phyloP scores from a whole-genome alignment of 306 rosid genomes.

The Macrotyloma uniflorum region DNA sequence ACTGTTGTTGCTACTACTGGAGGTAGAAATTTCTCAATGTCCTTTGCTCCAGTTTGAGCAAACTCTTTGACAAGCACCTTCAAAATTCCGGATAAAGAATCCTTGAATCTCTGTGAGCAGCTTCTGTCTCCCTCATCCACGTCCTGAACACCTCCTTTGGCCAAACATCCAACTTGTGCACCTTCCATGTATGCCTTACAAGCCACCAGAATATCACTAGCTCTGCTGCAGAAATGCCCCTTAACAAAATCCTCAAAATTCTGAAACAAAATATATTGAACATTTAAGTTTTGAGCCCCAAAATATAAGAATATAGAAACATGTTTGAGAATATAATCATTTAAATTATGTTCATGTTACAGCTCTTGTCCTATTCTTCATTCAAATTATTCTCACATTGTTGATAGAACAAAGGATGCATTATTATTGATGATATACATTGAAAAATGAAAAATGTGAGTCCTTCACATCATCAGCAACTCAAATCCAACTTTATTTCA shows the following conservation, averaged over 20 bases:
- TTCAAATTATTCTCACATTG: background rate
- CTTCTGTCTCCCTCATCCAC: constrained; percentile 66
- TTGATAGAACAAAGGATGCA: background rate
- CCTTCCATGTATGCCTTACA: constrained; percentile 85
- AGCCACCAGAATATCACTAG: constrained; percentile 72
- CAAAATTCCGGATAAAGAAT: constrained; percentile 43
- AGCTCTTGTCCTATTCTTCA: constrained; percentile 17
- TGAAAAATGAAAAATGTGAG: too few relatives aligned
- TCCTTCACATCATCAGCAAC: too few relatives aligned
- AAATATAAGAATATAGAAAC: constrained; percentile 1
- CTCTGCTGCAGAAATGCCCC: constrained; percentile 76
- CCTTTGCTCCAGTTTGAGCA: constrained; percentile 56
- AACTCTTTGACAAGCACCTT: constrained; percentile 56
- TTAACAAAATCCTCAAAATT: constrained; percentile 74
- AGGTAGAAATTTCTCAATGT: constrained; percentile 56
- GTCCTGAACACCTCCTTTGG: constrained; percentile 81
- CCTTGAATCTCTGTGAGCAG: constrained; percentile 65
- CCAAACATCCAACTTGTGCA: constrained; percentile 85
- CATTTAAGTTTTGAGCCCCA: constrained; percentile 5
- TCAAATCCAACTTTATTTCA: too few relatives aligned
- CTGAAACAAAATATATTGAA: constrained; percentile 49
- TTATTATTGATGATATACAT: background rate
- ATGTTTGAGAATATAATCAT: background rate
- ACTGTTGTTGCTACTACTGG: constrained; percentile 23
- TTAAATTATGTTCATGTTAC: background rate